Evolutionary conservation across 768 basidiomycete species (phyloP).

Genomic region (Leucocoprinus leucothites): DNA sequence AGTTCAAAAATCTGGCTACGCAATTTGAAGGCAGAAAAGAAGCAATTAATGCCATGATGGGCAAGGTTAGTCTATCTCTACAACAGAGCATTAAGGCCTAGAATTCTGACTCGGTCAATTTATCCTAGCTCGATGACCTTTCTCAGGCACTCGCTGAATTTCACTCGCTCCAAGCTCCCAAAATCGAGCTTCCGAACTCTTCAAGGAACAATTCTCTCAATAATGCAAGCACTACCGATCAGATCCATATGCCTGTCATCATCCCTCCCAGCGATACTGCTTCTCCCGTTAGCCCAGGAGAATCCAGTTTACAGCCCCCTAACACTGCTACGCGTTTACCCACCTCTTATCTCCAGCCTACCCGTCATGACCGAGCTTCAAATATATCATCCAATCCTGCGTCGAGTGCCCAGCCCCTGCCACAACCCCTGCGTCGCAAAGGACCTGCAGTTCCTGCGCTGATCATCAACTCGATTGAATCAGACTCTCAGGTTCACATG

Average conservation of each 20-base stretch:
- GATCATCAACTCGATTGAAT: constrained; percentile 29
- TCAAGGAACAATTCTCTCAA: constrained; percentile 19
- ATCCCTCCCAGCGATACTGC: constrained; percentile 10
- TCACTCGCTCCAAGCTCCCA: constrained; percentile 45
- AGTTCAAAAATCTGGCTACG: constrained; percentile 64
- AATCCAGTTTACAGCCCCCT: constrained; percentile 5
- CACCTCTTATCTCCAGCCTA: neutral
- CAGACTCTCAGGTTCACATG: constrained; percentile 27
- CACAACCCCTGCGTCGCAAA: constrained; percentile 14
- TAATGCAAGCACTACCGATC: neutral
- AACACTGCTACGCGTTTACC: neutral
- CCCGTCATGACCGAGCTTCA: neutral
- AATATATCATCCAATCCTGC: constrained; percentile 12
- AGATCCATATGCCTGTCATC: neutral
- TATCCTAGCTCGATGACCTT: constrained; percentile 63
- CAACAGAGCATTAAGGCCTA: constrained; percentile 4
- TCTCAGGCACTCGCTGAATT: constrained; percentile 48
- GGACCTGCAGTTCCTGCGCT: constrained; percentile 22
- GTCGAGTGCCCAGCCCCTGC: constrained; percentile 10
- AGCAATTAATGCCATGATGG: constrained; percentile 70
- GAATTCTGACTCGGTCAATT: too few relatives aligned
- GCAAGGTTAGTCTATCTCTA: constrained; percentile 44
- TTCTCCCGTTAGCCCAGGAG: constrained; percentile 7
- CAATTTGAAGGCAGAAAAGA: constrained; percentile 70
- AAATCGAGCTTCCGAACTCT: constrained; percentile 35